Percentiles rank a stretch among this genome's conserved stretches.
Conservation (phyloP, 1,284 basidiomycete genomes). For the Austroboletus novae-zelandiae region DNA sequence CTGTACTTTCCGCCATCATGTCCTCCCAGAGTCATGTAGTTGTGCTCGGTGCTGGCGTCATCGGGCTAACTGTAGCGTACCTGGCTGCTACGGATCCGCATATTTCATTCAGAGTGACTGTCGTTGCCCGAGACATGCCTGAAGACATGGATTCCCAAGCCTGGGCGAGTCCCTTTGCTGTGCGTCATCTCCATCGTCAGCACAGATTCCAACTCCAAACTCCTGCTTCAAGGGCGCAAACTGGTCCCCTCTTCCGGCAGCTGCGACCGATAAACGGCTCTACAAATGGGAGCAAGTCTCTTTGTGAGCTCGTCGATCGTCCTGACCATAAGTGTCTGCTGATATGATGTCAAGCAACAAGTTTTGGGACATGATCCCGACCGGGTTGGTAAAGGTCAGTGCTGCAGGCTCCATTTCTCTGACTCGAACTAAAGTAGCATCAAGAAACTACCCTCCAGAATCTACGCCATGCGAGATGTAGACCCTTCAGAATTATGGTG, state of each 20-base stretch:
- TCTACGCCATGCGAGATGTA: slow-evolving; percentile 36
- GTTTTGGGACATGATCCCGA: slow-evolving; percentile 48
- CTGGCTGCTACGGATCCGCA: slow-evolving; percentile 31
- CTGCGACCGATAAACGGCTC: slow-evolving; percentile 35
- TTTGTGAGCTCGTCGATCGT: slow-evolving; percentile 36
- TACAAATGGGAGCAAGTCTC: slow-evolving; percentile 42
- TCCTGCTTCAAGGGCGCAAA: slow-evolving; percentile 51
- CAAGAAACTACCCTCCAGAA: slow-evolving; percentile 44
- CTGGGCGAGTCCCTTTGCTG: slow-evolving; percentile 73
- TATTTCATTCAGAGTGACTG: slow-evolving; percentile 43
- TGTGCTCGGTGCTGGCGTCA: slow-evolving; percentile 54
- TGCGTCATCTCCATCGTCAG: slow-evolving; percentile 30
- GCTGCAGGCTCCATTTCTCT: slow-evolving; percentile 9
- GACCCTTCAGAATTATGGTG: slow-evolving; percentile 46
- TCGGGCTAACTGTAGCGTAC: slow-evolving; percentile 46
- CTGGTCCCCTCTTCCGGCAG: slow-evolving; percentile 64
- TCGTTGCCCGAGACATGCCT: slow-evolving; percentile 68
- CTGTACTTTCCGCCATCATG: slow-evolving; percentile 2
- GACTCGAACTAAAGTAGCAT: slow-evolving; percentile 10
- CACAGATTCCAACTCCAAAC: not conserved
- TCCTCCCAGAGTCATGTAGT: slow-evolving; percentile 30
- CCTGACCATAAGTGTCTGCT: not conserved
- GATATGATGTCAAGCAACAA: slow-evolving; percentile 37
- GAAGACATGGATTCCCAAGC: slow-evolving; percentile 55
- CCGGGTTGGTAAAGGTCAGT: slow-evolving; percentile 43